Conservation (phyloP, 2,329 filamentous ascomycete species). For the Arthrobotrys sinensis region DNA sequence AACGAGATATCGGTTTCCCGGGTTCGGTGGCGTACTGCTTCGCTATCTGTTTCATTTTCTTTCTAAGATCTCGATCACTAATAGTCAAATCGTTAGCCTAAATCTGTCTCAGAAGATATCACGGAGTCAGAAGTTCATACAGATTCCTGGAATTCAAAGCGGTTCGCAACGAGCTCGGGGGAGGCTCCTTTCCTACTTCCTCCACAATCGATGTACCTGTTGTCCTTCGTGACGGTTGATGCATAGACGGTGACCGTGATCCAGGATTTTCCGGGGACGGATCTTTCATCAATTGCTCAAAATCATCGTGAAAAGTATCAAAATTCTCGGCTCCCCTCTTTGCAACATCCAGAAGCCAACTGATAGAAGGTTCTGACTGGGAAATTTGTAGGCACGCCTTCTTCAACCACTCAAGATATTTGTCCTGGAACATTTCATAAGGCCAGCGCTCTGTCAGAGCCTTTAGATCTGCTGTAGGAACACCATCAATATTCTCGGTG, state of each 20-base stretch:
- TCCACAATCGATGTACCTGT: constrained; percentile 3
- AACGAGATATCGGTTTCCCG: neutral
- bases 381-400: neutral
- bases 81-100: neutral
- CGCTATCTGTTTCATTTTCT: neutral
- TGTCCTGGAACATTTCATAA: constrained; percentile 14
- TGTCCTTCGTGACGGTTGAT: constrained; percentile 11
- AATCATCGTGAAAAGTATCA: neutral
- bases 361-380: constrained; percentile 6
- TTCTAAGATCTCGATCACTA: constrained; percentile 1
- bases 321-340: constrained; percentile 1
- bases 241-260: constrained; percentile 6
- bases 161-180: neutral
- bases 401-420: constrained; percentile 28
- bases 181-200: neutral
- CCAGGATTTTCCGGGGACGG: neutral
- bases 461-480: neutral
- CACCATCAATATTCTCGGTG: neutral
- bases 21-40: neutral
- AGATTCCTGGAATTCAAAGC: neutral
- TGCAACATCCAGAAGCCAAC: neutral
- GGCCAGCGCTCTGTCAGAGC: neutral
- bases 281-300: neutral
- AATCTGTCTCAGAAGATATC: neutral
- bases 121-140: neutral